Base-by-base conservation (phyloP, 2,329 filamentous ascomycete genomes). In the Endocalyx cinctus region DNA sequence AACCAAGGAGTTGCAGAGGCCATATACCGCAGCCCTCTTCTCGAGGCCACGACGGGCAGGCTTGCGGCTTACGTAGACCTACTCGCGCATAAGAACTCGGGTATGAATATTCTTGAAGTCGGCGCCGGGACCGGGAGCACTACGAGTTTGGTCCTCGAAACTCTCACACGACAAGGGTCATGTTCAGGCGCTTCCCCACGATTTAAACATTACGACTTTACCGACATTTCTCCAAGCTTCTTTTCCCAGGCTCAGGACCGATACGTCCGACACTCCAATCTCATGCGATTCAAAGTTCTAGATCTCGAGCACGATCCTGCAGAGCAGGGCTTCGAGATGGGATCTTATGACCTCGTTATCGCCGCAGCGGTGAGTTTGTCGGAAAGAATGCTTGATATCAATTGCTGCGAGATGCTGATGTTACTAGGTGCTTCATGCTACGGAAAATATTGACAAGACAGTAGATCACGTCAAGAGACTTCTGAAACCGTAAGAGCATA, bases 341-440 rank as follows among this genome's bases (percentile, higher is more conserved):
- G 31, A 14, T 35, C 31, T 2, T 43, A 37, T 20, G 41, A 43
- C 22, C 8, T 43, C n/a, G 25, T 43, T 6, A 30, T 43, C 4
- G 32, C 41, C 10, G 34, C 27, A 8, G 25, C 19, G 12, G 13
- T 32, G 10, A 17, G 17, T 25, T n/a, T n/a, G n/a, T n/a, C n/a
- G 10, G n/a, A 10, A 5, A 25, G 25, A 20, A 19, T 20, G 6
- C 17, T 31, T 5, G 10, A 6, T n/a, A 10, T 5, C n/a, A 25
- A 14, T 19, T 25, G 17, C 12, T 5, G 7, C 8, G 5, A 10
- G 10, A 32, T 16, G 6, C 27, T 29, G 18, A 29, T 14, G 16
- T 7, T 16, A 14, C 25, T 22, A 20, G 32, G 32, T 34, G 16
- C 26, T 34, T 25, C 32, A 34, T 17, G 32, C 32, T 5, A 34